Evolutionary conservation across 208 protist genomes (phyloP).

Genomic region (Wallacemonas sp.): DNA sequence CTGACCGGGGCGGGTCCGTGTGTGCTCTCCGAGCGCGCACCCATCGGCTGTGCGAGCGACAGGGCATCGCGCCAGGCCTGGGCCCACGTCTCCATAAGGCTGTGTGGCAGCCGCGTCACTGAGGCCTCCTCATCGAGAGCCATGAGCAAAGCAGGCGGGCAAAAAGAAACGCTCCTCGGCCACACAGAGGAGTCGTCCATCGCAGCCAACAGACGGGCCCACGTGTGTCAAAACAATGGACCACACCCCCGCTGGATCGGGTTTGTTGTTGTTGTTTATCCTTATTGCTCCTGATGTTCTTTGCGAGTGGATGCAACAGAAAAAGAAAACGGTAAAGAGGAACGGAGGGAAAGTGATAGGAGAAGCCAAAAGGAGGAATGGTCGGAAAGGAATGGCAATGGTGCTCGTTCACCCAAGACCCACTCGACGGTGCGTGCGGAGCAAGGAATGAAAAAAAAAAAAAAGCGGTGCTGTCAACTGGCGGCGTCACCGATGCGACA

Average conservation of each 20-base stretch:
- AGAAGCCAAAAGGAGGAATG: too few species aligned
- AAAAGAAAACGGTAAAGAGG: neutral
- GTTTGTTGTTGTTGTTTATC: too few species aligned
- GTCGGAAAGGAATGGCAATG: too few species aligned
- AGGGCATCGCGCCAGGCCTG: constrained; percentile 4
- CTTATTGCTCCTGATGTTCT: too few species aligned
- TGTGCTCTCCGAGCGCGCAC: too few species aligned
- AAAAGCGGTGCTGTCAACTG: too few species aligned
- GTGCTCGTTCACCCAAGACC: too few species aligned
- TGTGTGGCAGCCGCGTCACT: neutral
- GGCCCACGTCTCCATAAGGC: neutral
- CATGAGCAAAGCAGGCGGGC: constrained; percentile 8
- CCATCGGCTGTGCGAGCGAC: neutral
- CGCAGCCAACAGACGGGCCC: neutral
- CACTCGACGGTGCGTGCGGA: too few species aligned
- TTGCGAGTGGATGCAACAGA: neutral
- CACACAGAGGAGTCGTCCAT: neutral
- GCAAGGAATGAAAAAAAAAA: too few species aligned
- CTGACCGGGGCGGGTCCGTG: neutral
- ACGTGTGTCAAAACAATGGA: neutral
- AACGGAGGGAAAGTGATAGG: too few species aligned
- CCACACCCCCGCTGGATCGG: too few species aligned
- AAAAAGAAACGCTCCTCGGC: neutral
- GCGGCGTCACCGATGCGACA: too few species aligned
- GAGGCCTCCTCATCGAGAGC: neutral